Evolutionary conservation across 495 filamentous ascomycete species (phyloP), one percentile per base, ranked within the genome.

Genomic region (Endocarpon pusillum): DNA sequence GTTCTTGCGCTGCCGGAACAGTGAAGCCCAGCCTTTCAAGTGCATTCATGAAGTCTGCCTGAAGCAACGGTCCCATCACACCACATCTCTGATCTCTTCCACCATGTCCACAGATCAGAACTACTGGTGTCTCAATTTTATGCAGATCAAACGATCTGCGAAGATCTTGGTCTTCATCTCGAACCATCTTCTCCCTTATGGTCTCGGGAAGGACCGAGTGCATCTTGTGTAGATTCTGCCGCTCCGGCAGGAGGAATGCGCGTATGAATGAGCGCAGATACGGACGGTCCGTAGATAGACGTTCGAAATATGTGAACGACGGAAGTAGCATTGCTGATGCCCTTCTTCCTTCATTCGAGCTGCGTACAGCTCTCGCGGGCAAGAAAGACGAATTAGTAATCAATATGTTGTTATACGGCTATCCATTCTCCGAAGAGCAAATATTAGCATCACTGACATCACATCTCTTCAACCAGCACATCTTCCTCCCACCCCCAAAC

Each of bases 61-160:
- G 55, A 15, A 96, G 55, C 4, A 79, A 44, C 1, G 82, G 84
- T 0, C 81, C 86, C 42, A 85, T 64, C 8, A 80, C 48, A 0
- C 87, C 87, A 41, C 87, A 96, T 28, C 87, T 67, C 48, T 52
- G 50, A 48, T 96, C 87, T 7, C 87, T 62, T 8, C 73, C 69
- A 7, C 70, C 75, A 46, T 96, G 87, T 0, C 83, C 79, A 42
- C 87, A 96, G 16, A 96, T 78, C 4, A 94, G 51, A 15, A 94
- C 66, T 18, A 83, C 53, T 0, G 81, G 64, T 14, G 59, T 61
- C 26, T 81, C n/a, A n/a, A n/a, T n/a, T n/a, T n/a, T n/a, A n/a
- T n/a, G n/a, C n/a, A n/a, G n/a, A n/a, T n/a, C n/a, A n/a, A n/a
- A n/a, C n/a, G n/a, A n/a, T n/a, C n/a, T n/a, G n/a, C n/a, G n/a